Conservation (phyloP, 352 stramenopile genomes). For the Globisporangium ultimum region DNA sequence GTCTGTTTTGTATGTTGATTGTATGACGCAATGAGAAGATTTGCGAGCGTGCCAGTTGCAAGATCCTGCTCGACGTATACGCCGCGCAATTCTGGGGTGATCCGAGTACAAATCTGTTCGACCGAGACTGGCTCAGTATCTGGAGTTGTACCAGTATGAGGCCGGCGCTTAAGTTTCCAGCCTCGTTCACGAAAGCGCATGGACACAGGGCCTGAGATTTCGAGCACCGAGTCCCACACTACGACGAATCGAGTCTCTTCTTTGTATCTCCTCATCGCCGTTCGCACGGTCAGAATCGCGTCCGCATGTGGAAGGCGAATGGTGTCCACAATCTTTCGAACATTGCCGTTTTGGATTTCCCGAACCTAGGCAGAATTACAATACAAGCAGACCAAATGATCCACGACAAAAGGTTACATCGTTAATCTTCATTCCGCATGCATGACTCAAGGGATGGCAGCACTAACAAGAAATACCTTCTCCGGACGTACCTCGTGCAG, state of each 20-base stretch:
- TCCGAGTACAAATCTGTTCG: too few species aligned
- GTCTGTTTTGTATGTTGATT: too few species aligned
- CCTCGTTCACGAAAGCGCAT: slow-evolving; percentile 26
- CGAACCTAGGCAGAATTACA: background rate
- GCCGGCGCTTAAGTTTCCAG: slow-evolving; percentile 10
- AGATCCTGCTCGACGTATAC: too few species aligned
- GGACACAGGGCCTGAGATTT: slow-evolving; percentile 1
- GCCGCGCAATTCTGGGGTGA: too few species aligned
- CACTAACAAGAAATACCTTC: too few species aligned
- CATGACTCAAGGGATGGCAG: too few species aligned
- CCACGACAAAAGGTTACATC: background rate
- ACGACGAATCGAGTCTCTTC: background rate
- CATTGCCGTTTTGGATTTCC: background rate
- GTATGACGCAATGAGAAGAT: too few species aligned
- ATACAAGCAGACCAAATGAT: background rate
- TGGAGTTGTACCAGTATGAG: too few species aligned
- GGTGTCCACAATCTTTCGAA: slow-evolving; percentile 5
- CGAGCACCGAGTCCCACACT: slow-evolving; percentile 5
- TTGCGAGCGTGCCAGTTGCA: too few species aligned
- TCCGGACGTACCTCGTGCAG: slow-evolving; percentile 1
- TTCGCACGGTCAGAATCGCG: slow-evolving; percentile 3
- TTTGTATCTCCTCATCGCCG: background rate
- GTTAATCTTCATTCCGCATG: too few species aligned
- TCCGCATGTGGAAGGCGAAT: slow-evolving; percentile 3
- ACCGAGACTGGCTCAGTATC: too few species aligned